Evolutionary conservation across 2,329 filamentous ascomycete genomes (phyloP).

Genomic region (Chrysoporthe puriensis): DNA sequence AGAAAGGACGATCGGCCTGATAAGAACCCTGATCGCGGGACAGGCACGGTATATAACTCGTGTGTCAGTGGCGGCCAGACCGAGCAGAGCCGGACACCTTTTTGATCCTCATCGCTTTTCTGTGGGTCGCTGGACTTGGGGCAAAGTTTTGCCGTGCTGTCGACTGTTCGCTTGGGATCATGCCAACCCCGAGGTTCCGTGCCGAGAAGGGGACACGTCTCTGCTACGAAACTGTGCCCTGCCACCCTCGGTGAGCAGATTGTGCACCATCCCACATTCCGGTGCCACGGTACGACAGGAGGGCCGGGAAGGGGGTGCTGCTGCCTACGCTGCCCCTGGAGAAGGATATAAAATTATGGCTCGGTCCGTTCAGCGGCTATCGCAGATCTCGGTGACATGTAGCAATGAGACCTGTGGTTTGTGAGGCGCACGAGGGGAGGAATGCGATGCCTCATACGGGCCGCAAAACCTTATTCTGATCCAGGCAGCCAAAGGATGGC

Average conservation of each 20-base stretch:
- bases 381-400: conserved; percentile 18
- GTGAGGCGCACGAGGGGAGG: background rate
- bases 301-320: background rate
- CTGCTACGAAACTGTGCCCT: background rate
- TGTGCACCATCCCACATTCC: background rate
- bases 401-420: conserved; percentile 2
- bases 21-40: background rate
- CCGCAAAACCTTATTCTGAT: background rate
- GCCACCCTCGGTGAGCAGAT: background rate
- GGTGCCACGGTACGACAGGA: background rate
- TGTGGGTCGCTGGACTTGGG: background rate
- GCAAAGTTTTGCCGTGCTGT: conserved; percentile 1
- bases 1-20: background rate
- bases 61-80: background rate
- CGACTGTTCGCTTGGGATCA: background rate
- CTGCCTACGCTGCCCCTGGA: background rate
- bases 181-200: background rate
- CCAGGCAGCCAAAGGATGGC: background rate
- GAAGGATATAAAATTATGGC: background rate
- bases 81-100: background rate
- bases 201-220: background rate
- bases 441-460: conserved; percentile 12
- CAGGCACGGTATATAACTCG: background rate
- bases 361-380: conserved; percentile 6
- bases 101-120: background rate